Evolutionary conservation across 129 eudicot genomes (phyloP).

Genomic region (Centrapalus pauciflorus): DNA sequence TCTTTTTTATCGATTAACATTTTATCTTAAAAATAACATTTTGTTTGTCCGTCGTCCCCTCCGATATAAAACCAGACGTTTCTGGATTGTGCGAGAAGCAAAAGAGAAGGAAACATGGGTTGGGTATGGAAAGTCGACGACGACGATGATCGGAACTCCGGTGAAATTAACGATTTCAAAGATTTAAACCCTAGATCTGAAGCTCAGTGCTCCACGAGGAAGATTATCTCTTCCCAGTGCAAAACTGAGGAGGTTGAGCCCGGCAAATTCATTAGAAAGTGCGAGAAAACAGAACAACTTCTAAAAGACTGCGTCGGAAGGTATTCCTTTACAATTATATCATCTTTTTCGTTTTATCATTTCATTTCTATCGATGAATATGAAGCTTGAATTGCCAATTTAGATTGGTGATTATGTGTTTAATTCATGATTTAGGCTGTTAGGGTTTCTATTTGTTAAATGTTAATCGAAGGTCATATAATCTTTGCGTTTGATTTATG

Average conservation of each 20-base stretch:
- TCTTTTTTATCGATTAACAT: no score
- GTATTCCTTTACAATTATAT: constrained; percentile 15
- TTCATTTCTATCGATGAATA: not conserved
- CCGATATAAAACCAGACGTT: not conserved
- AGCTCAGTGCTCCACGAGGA: constrained; percentile 57
- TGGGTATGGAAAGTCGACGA: constrained; percentile 55
- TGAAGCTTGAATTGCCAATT: not conserved
- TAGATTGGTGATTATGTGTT: not conserved
- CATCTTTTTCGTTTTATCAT: not conserved
- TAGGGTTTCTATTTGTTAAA: not conserved
- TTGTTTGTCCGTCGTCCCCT: no score
- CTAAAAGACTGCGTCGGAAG: constrained; percentile 73
- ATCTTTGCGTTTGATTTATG: not conserved
- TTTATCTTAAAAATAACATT: no score
- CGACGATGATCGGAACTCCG: constrained; percentile 18
- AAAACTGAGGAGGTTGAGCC: constrained; percentile 87
- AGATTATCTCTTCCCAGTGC: constrained; percentile 60
- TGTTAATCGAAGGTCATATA: not conserved
- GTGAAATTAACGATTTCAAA: constrained; percentile 8
- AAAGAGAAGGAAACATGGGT: constrained; percentile 35
- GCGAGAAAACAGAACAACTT: constrained; percentile 74
- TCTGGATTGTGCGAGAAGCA: constrained; percentile 37
- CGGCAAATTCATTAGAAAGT: constrained; percentile 74
- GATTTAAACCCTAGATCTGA: constrained; percentile 22
- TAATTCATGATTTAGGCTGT: not conserved